These are phyloP conservation scores for Glarea lozoyensis DNA, from an alignment of 495 filamentous ascomycete species.

Conservation along the genomic window DNA sequence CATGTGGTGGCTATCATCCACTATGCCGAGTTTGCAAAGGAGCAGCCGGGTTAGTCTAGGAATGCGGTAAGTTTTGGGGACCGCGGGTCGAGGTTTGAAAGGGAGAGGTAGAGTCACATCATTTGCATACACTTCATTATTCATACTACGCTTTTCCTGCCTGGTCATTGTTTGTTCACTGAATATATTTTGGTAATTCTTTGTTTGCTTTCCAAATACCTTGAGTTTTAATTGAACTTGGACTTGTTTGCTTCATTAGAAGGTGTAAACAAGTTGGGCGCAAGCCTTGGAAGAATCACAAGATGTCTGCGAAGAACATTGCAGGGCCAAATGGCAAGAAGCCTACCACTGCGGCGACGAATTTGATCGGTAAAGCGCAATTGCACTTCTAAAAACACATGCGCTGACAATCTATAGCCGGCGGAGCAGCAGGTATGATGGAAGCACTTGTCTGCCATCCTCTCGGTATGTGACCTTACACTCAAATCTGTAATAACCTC, in stretches of 20 bases:
- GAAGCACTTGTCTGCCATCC: constrained; percentile 97
- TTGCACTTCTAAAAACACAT: constrained; percentile 8
- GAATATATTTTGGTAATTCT: no score
- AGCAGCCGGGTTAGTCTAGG: neutral
- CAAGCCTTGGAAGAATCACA: constrained; percentile 2
- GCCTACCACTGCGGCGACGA: constrained; percentile 79
- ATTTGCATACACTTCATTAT: constrained; percentile 10
- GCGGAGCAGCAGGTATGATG: constrained; percentile 98
- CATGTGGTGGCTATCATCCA: neutral
- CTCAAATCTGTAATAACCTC: neutral
- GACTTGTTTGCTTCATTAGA: no score
- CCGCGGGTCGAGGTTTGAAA: neutral
- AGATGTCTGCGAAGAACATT: constrained; percentile 55
- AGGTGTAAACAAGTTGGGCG: no score
- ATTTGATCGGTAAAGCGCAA: constrained; percentile 70
- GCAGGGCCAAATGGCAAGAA: constrained; percentile 62
- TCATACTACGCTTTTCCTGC: no score
- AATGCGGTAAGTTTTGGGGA: neutral
- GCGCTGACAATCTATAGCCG: constrained; percentile 52
- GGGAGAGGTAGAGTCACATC: neutral
- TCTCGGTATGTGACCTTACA: constrained; percentile 52
- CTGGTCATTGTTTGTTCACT: no score
- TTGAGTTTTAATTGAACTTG: no score
- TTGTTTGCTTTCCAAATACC: no score
- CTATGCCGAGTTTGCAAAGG: neutral